Conservation (phyloP, 192 early-diverging fungal genomes). For the Coemansia sp. region DNA sequence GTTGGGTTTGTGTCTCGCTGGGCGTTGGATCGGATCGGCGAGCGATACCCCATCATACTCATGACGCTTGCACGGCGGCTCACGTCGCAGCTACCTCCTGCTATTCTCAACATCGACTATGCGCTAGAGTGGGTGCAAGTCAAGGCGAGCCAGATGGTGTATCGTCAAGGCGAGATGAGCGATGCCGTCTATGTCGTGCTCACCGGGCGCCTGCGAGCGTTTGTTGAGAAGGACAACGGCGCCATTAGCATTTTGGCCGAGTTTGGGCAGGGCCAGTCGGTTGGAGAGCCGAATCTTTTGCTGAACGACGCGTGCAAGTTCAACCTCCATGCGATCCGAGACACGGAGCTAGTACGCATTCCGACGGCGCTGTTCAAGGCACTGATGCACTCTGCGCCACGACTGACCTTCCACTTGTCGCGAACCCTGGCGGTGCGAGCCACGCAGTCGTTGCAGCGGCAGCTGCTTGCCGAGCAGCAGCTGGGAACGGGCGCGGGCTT, state of each 20-base stretch:
- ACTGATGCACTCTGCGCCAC: conserved; percentile 82
- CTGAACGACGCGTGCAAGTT: conserved; percentile 67
- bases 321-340: conserved; percentile 96
- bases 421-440: conserved; percentile 81
- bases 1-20: conserved; percentile 87
- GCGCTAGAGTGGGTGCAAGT: conserved; percentile 95
- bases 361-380: conserved; percentile 94
- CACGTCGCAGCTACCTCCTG: conserved; percentile 73
- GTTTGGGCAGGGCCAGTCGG: conserved; percentile 91
- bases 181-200: conserved; percentile 92
- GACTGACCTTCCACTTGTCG: conserved; percentile 87
- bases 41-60: conserved; percentile 79
- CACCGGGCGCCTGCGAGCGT: conserved; percentile 87
- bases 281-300: conserved; percentile 93
- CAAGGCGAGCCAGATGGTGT: conserved; percentile 89
- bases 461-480: conserved; percentile 13
- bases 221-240: conserved; percentile 63
- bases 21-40: conserved; percentile 79
- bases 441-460: conserved; percentile 52
- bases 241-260: conserved; percentile 83
- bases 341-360: conserved; percentile 92
- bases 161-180: conserved; percentile 79
- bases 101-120: conserved; percentile 79
- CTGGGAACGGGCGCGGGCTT: not conserved
- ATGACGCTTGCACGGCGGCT: conserved; percentile 87